Evolutionary conservation across 306 rosid genomes (phyloP), one percentile per base, ranked within the genome.

Genomic region (Prunus davidiana): DNA sequence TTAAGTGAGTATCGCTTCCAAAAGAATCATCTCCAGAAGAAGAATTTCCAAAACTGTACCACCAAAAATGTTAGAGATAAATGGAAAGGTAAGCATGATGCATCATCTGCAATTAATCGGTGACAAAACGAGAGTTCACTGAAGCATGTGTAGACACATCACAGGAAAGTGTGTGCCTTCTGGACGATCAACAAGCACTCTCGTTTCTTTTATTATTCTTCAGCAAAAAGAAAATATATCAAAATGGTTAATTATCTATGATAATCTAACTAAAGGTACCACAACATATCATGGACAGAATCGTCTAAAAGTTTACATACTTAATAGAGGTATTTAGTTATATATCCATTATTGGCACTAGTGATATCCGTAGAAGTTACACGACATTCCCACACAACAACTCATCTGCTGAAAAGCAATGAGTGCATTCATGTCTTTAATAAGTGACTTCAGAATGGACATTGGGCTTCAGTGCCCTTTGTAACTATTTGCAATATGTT

Each of bases 21-120:
- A 43, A 22, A 63, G 84, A 83, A 79, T 84, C 87, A 43, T 79
- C 85, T 69, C 75, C 80, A 12, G 88, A 78, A 71, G 81, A 84
- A 79, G 73, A 73, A 58, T 87, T 86, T 77, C 78, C 82, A 84
- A 82, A 87, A 41, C 90, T 84, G 79, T 67, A 79, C 46, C 47
- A 77, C 41, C 8, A 62, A 15, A 79, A 34, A 69, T 14, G 28
- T 34, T 74, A 67, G 56, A 69, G 34, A 63, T 45, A 32, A 79
- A 65, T 19, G 64, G 67, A 46, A 63, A 38, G 19, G 13, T 50
- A 14, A n/a, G 49, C 54, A n/a, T 27, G 27, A 76, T 28, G 28
- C 49, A 68, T 69, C 54, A 69, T 70, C 78, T 62, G 61, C 74
- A 14, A 8, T 18, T 68, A 55, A 50, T 41, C n/a, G n/a, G 18